Conservation (phyloP, 495 filamentous ascomycete genomes). For the Penicillium cataractarum region DNA sequence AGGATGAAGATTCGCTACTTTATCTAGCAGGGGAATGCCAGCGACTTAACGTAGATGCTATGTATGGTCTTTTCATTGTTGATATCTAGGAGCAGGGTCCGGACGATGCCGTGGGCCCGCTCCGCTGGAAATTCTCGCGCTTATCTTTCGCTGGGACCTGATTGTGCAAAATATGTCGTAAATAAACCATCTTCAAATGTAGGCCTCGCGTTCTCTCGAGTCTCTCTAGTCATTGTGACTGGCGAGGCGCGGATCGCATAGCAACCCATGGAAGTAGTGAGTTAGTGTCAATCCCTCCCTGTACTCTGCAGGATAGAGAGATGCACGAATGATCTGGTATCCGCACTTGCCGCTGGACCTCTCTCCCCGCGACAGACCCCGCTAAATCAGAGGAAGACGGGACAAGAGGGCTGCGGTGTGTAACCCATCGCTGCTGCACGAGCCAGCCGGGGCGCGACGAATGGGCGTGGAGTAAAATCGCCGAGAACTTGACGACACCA, state of each 20-base stretch:
- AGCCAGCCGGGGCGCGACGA: background rate
- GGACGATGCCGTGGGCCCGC: constrained; percentile 11
- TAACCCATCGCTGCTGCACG: constrained; percentile 14
- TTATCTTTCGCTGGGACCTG: background rate
- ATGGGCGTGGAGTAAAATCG: background rate
- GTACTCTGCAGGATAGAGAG: constrained; percentile 13
- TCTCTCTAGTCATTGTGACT: background rate
- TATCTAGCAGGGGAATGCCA: background rate
- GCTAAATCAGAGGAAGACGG: background rate
- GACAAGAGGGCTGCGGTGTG: background rate
- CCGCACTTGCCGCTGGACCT: constrained; percentile 27
- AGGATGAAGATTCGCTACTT: background rate
- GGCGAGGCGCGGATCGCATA: background rate
- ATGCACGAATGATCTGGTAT: constrained; percentile 14
- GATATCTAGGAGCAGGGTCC: background rate
- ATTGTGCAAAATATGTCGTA: background rate
- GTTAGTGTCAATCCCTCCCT: background rate
- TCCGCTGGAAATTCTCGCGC: constrained; percentile 6
- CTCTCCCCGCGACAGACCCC: constrained; percentile 1
- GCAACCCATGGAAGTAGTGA: background rate
- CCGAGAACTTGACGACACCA: background rate
- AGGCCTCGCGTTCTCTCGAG: background rate
- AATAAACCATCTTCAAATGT: background rate
- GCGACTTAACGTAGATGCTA: background rate
- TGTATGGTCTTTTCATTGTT: background rate